Conservation (phyloP, 164 flowering plant species). For the Piper betle region DNA sequence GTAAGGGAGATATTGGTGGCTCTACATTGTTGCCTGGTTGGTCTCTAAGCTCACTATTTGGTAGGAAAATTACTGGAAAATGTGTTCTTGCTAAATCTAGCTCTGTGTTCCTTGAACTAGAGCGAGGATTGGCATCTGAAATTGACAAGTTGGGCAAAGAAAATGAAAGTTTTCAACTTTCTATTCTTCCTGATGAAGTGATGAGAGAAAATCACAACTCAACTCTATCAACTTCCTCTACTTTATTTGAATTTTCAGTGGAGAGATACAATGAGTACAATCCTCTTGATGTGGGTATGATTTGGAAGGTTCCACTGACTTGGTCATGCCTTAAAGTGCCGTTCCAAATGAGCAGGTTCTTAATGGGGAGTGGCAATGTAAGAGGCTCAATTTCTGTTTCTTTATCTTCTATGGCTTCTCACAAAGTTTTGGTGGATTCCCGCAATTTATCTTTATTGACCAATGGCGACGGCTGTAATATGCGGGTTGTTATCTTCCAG, state of each 20-base stretch:
- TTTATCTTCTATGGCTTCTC: conserved; percentile 32
- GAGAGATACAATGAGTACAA: conserved; percentile 26
- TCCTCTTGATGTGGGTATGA: conserved; percentile 60
- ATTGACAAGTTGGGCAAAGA: conserved; percentile 14
- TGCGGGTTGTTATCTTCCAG: conserved; percentile 64
- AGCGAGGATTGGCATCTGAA: conserved; percentile 32
- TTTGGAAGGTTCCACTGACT: conserved; percentile 66
- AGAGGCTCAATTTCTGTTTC: conserved; percentile 87
- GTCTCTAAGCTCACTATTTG: conserved; percentile 76
- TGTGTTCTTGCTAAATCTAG: conserved; percentile 83
- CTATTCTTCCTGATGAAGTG: conserved; percentile 40
- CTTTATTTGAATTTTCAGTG: conserved; percentile 43
- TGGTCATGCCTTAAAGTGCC: conserved; percentile 76
- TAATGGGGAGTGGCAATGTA: conserved; percentile 97
- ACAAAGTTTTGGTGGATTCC: conserved; percentile 9
- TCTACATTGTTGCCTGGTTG: conserved; percentile 50
- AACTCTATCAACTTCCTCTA: conserved; percentile 21
- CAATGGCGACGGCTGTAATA: conserved; percentile 26
- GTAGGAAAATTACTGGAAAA: conserved; percentile 41
- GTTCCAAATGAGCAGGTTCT: conserved; percentile 61
- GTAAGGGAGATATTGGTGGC: conserved; percentile 14
- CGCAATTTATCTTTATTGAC: conserved; percentile 4
- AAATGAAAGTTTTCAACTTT: conserved; percentile 40
- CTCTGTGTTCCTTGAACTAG: conserved; percentile 60
- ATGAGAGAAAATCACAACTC: conserved; percentile 28